Conservation (phyloP, 2,329 filamentous ascomycete genomes). For the Lachnellula arida region DNA sequence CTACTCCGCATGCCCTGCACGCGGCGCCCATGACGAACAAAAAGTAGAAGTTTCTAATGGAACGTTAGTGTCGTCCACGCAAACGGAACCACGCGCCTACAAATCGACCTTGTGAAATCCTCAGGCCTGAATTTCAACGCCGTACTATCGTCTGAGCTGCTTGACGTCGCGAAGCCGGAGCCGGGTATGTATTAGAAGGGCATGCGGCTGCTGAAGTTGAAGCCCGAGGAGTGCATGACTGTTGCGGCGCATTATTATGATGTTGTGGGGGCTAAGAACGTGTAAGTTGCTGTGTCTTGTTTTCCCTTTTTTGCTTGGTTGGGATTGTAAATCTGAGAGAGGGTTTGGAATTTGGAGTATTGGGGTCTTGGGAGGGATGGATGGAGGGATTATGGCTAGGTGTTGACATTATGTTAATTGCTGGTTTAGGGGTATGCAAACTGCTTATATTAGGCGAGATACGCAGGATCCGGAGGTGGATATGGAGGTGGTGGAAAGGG, state of each 20-base stretch:
- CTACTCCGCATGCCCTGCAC: too few species aligned
- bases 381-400: background rate
- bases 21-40: background rate
- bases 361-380: too few species aligned
- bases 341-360: background rate
- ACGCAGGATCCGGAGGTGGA: constrained; percentile 49
- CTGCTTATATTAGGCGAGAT: constrained; percentile 47
- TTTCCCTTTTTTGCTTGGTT: background rate
- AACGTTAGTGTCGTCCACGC: constrained; percentile 43
- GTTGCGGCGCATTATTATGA: constrained; percentile 54
- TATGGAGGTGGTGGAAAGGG: constrained; percentile 36
- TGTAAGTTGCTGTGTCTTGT: constrained; percentile 18
- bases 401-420: background rate
- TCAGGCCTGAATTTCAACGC: constrained; percentile 46
- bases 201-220: constrained; percentile 40
- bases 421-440: constrained; percentile 40
- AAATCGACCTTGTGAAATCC: constrained; percentile 46
- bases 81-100: constrained; percentile 51
- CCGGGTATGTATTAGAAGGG: constrained; percentile 43
- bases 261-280: constrained; percentile 41
- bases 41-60: background rate
- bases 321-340: too few species aligned
- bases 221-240: constrained; percentile 45
- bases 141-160: constrained; percentile 48
- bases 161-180: constrained; percentile 46